Conservation (phyloP, 2,329 filamentous ascomycete species). For the Fusarium sp. region DNA sequence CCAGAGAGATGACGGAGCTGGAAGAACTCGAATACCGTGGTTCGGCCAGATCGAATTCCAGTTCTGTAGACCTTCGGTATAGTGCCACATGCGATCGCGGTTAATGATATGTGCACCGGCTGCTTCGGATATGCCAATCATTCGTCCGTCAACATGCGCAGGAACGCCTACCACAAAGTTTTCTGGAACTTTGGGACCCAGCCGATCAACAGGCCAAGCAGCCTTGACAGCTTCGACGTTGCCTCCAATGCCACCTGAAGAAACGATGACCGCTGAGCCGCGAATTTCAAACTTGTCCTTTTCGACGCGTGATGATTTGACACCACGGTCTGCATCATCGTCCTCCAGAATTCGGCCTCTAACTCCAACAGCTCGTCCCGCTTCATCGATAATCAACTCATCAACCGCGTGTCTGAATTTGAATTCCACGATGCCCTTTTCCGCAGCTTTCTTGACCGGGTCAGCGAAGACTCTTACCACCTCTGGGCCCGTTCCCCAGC, state of each 20-base stretch:
- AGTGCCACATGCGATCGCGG: slow-evolving; percentile 76
- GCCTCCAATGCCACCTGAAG: slow-evolving; percentile 73
- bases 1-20: slow-evolving; percentile 74
- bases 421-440: slow-evolving; percentile 68
- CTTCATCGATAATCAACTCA: slow-evolving; percentile 67
- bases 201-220: slow-evolving; percentile 69
- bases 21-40: slow-evolving; percentile 73
- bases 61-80: slow-evolving; percentile 73
- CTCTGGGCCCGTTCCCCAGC: slow-evolving; percentile 74
- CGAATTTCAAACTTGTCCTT: slow-evolving; percentile 67
- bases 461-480: slow-evolving; percentile 71
- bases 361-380: slow-evolving; percentile 68
- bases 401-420: slow-evolving; percentile 71
- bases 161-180: slow-evolving; percentile 73
- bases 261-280: slow-evolving; percentile 68
- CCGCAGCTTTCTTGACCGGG: slow-evolving; percentile 67
- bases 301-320: slow-evolving; percentile 64
- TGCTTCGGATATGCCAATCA: slow-evolving; percentile 69
- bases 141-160: slow-evolving; percentile 74
- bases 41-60: slow-evolving; percentile 74
- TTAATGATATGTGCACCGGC: slow-evolving; percentile 71
- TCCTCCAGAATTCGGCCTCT: slow-evolving; percentile 67
- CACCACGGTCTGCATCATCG: slow-evolving; percentile 66
- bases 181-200: slow-evolving; percentile 69
- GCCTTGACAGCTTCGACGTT: slow-evolving; percentile 73